These are phyloP conservation scores for Sanghuangporus sanghuang DNA, from an alignment of 1,284 basidiomycete species.

Conservation along the genomic window DNA sequence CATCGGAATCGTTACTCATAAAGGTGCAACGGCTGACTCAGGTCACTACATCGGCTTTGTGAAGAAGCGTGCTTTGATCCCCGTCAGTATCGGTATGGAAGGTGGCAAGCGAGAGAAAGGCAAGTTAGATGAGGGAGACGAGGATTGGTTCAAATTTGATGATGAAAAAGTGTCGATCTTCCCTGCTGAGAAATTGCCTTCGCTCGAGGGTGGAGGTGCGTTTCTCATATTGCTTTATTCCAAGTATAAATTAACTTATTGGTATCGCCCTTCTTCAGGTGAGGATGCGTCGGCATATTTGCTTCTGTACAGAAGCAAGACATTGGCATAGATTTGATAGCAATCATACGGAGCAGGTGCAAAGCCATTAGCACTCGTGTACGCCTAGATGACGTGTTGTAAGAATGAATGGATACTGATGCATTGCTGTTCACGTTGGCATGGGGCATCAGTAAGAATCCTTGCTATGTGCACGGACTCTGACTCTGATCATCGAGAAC, in stretches of 20 bases:
- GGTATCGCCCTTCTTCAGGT: conserved; percentile 27
- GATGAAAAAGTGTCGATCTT: conserved; percentile 88
- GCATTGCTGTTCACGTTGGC: not conserved
- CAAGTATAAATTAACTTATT: conserved; percentile 15
- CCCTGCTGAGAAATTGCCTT: conserved; percentile 74
- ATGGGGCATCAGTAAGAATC: no score
- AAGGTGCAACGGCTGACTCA: conserved; percentile 90
- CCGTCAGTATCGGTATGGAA: conserved; percentile 24
- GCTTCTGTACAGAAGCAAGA: conserved; percentile 69
- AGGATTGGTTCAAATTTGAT: conserved; percentile 88
- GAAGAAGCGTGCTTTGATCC: conserved; percentile 65
- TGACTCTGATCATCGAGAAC: no score
- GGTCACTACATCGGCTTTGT: conserved; percentile 94
- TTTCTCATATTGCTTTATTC: conserved; percentile 19
- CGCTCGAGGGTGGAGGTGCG: conserved; percentile 82
- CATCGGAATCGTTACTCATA: conserved; percentile 92
- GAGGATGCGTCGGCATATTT: conserved; percentile 85
- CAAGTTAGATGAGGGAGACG: conserved; percentile 47
- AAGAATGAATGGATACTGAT: not conserved
- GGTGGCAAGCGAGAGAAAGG: conserved; percentile 11
- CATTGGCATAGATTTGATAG: conserved; percentile 27
- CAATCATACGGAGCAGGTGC: not conserved
- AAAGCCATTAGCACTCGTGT: not conserved
- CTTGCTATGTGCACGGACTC: no score
- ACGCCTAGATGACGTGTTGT: not conserved